Evolutionary conservation across 192 early-diverging fungal species (phyloP).

Genomic region (Entophlyctis luteolus): DNA sequence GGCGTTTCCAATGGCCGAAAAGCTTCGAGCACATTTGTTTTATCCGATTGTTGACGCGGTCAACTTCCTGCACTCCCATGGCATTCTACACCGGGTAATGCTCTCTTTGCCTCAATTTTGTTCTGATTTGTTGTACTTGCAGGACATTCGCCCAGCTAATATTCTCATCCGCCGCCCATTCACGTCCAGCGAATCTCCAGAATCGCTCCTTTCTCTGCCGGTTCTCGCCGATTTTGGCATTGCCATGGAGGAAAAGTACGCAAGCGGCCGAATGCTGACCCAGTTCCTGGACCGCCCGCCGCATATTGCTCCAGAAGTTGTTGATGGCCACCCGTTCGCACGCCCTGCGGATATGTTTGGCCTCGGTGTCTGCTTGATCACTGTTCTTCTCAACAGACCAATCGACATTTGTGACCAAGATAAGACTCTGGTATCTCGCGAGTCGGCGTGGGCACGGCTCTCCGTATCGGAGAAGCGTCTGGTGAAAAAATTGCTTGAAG

Average conservation of each 20-base stretch:
- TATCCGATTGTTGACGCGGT: constrained; percentile 21
- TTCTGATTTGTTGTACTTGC: not conserved
- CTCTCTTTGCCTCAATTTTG: not conserved
- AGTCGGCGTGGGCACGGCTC: not conserved
- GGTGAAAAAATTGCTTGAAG: not conserved
- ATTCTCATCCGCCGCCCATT: constrained; percentile 12
- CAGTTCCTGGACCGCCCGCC: not conserved
- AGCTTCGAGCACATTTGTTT: not conserved
- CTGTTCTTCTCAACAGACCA: constrained; percentile 2
- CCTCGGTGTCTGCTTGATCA: constrained; percentile 1
- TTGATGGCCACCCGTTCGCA: constrained; percentile 1
- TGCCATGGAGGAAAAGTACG: not conserved
- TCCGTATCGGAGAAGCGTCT: not conserved
- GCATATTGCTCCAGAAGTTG: constrained; percentile 26
- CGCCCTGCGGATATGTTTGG: constrained; percentile 17
- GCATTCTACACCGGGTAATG: constrained; percentile 6
- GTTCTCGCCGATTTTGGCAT: constrained; percentile 28
- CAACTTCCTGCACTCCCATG: constrained; percentile 7
- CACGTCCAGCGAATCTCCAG: not conserved
- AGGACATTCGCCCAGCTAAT: constrained; percentile 21
- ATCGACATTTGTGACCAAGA: constrained; percentile 10
- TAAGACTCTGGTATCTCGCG: not conserved
- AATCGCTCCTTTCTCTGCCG: constrained; percentile 9
- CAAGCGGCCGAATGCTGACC: not conserved
- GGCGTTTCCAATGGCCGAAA: not conserved